A percentile compares a stretch with the other conserved stretches of the same genome.
Conservation (phyloP, 768 basidiomycete species). For the Pulveroboletus sp. region DNA sequence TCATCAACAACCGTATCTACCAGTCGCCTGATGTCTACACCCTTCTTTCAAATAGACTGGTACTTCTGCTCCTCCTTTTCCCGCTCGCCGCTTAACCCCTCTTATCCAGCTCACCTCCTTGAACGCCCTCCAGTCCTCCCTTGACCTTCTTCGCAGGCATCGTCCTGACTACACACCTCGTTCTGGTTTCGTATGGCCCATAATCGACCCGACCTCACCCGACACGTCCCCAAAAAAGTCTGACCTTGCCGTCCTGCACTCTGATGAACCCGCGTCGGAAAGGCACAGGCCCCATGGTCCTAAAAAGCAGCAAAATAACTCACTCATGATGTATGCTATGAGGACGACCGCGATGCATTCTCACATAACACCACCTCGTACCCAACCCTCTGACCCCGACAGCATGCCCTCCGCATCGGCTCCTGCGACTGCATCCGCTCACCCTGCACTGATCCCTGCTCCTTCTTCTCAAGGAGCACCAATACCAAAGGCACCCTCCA, state of each 20-base stretch:
- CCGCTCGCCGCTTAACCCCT: background rate
- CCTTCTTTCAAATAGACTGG: constrained; percentile 78
- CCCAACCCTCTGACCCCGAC: constrained; percentile 29
- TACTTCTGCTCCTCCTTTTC: constrained; percentile 30
- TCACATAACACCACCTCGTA: constrained; percentile 44
- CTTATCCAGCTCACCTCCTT: constrained; percentile 57
- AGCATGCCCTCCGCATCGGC: constrained; percentile 24
- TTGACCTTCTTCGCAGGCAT: constrained; percentile 67
- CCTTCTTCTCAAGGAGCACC: constrained; percentile 27
- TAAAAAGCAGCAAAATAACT: constrained; percentile 62
- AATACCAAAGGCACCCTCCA: constrained; percentile 31
- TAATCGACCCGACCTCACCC: constrained; percentile 50
- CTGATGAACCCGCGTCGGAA: constrained; percentile 20
- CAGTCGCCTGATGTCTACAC: constrained; percentile 83
- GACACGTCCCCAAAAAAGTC: constrained; percentile 41
- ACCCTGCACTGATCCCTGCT: constrained; percentile 32
- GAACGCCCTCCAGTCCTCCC: constrained; percentile 67
- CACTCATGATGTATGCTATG: constrained; percentile 74
- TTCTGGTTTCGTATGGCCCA: constrained; percentile 82
- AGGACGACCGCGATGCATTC: constrained; percentile 71
- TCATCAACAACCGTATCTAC: constrained; percentile 86
- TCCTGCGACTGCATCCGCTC: constrained; percentile 19
- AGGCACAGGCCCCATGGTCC: constrained; percentile 28
- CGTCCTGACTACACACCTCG: constrained; percentile 81
- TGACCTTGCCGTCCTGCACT: constrained; percentile 24